Evolutionary conservation across 1,284 basidiomycete genomes (phyloP), one percentile per base, ranked within the genome.

Genomic region (Schizophyllum commune): DNA sequence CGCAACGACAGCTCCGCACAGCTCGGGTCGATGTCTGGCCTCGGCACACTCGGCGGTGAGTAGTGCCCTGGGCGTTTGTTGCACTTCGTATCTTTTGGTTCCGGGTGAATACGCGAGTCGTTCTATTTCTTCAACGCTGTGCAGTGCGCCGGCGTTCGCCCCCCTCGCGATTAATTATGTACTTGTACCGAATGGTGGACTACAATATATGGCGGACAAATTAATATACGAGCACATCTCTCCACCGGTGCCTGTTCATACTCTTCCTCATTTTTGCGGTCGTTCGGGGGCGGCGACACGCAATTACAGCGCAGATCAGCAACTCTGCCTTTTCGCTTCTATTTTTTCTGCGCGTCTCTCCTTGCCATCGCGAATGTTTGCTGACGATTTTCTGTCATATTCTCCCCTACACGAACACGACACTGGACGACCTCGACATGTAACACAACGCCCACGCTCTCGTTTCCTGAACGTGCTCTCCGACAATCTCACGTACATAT

Each of bases 1-100:
- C 85, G 88, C 67, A 47, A 47, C 39, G 39, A 47, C 39, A 47
- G 39, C 17, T 47, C 39, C 13, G 39, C 39, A 17, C 39, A 47
- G 39, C 39, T 47, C 39, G 39, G 39, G 39, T 47, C 39, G 17
- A 47, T 47, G 39, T 47, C 39, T 17, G 39, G 39, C 17, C 39
- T 47, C 13, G 39, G 39, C 39, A 17, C 39, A 11, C 39, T 47
- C 39, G 39, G 39, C 39, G 39, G 39, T 47, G 39, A 47, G 39
- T 47, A 47, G 39, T 17, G 39, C 39, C 39, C 39, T 17, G 39
- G 17, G 39, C 17, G 39, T 17, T 9, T 47, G 13, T 47, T 47
- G 13, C 9, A 13, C 39, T 47, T 47, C 39, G 39, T 13, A 11
- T 47, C 17, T 47, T 47, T 17, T 47, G 9, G 39, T 47, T 47